phyloP scores from a whole-genome alignment of 2,329 filamentous ascomycete species.

The Fusarium denticulatum region DNA sequence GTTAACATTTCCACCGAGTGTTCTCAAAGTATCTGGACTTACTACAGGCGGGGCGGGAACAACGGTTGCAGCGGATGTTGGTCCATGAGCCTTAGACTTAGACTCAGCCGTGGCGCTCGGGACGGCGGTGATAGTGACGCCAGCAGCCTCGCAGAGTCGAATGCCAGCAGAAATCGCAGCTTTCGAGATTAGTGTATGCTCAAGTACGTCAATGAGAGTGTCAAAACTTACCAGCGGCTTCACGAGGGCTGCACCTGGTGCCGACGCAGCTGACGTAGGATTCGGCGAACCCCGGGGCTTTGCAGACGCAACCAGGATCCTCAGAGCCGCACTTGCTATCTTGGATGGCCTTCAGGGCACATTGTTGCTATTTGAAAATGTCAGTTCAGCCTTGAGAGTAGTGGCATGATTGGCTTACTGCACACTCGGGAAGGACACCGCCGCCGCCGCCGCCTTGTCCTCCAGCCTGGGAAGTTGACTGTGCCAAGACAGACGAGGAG shows the following conservation, averaged over 20 bases:
- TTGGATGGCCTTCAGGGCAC: neutral
- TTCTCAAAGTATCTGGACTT: neutral
- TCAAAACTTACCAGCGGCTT: neutral
- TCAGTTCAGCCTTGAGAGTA: neutral
- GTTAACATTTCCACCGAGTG: neutral
- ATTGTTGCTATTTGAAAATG: neutral
- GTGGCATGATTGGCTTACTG: neutral
- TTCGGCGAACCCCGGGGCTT: neutral
- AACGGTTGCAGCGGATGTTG: neutral
- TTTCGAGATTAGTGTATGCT: neutral
- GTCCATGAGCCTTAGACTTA: neutral
- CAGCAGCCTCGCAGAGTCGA: slow-evolving; percentile 2
- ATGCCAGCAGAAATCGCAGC: neutral
- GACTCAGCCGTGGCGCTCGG: neutral
- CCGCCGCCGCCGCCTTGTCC: neutral
- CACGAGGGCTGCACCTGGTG: neutral
- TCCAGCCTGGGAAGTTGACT: neutral
- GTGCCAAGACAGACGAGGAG: slow-evolving; percentile 3
- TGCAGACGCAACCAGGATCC: slow-evolving; percentile 19
- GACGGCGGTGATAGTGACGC: neutral
- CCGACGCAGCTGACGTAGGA: neutral
- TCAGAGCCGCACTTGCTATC: slow-evolving; percentile 1
- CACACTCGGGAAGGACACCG: neutral
- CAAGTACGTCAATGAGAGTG: fast-evolving
- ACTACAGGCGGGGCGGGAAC: slow-evolving; percentile 1